A percentile compares a stretch with the other conserved stretches of the same genome.
phyloP scores from a whole-genome alignment of 2,329 filamentous ascomycete species.

The Fusarium napiforme region DNA sequence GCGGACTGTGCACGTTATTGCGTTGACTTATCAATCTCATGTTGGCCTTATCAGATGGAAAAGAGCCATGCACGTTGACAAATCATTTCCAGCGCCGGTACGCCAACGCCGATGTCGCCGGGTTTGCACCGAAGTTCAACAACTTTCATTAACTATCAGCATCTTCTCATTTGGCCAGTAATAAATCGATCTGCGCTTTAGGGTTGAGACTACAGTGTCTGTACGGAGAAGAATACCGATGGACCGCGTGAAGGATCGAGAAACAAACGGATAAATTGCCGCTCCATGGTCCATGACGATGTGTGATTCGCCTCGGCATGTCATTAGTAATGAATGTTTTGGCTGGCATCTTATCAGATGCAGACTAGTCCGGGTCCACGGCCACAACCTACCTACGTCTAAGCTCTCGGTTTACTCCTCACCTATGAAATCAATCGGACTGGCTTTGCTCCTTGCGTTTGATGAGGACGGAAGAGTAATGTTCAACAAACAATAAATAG shows the following conservation, averaged over 20 bases:
- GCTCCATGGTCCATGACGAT: slow-evolving; percentile 6
- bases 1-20: neutral
- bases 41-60: slow-evolving; percentile 28
- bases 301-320: slow-evolving; percentile 30
- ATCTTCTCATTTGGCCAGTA: slow-evolving; percentile 32
- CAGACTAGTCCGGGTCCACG: slow-evolving; percentile 25
- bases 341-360: slow-evolving; percentile 40
- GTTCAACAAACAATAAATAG: no score
- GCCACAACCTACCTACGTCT: neutral
- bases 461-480: no score
- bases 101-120: slow-evolving; percentile 20
- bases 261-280: slow-evolving; percentile 9
- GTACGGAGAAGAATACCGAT: slow-evolving; percentile 23
- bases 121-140: slow-evolving; percentile 10
- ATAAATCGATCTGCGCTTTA: slow-evolving; percentile 22
- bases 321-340: slow-evolving; percentile 28
- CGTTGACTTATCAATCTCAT: slow-evolving; percentile 36
- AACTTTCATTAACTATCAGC: slow-evolving; percentile 28
- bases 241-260: neutral
- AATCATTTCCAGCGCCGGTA: neutral
- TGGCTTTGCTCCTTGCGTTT: neutral
- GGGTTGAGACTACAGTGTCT: slow-evolving; percentile 8
- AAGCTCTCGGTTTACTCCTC: slow-evolving; percentile 14
- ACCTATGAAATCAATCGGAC: neutral
- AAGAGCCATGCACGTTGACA: slow-evolving; percentile 7